Base-by-base conservation (phyloP, 805 yeast genomes). In the Yarrowia yakushimensis region DNA sequence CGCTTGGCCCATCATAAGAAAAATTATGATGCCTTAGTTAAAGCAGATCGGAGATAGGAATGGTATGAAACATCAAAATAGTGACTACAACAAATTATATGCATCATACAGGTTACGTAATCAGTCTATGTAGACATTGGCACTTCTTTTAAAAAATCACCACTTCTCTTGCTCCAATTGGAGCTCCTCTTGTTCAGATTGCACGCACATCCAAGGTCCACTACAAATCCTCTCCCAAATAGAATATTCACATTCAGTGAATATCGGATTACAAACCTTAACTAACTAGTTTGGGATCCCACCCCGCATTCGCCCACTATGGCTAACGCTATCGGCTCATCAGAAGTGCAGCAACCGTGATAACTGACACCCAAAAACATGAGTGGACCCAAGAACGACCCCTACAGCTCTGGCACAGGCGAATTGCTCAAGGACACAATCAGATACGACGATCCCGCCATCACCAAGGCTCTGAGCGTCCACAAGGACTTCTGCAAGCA, bases 261-360 rank as follows among this genome's bases (percentile, higher is more conserved):
- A 1, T 45, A 11, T 18, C 52, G 5, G 52, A 45, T 45, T 45
- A 45, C 52, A 30, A 45, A 45, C 52, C 36, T 45, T 45, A 45
- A 45, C 52, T 45, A 45, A 15, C 36, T 45, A 28, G 52, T 30
- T 30, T 30, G 52, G 34, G 25, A 15, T 13, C n/a, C 31, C 31
- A 31, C 57, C 57, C 57, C 57, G 33, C 57, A 48, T 23, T 22
- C 33, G 9, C 28, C 15, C 37, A 11, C 17, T 46, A 30, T 41
- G 52, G 52, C 57, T 48, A 48, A 48, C 57, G 41, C 41, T 48
- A 48, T 48, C 57, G 52, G 52, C 52, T 45, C 52, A 45, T 45
- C 41, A 33, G 22, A 22, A 48, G 28, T 48, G 41, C 39, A 33
- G 41, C 41, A 46, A 48, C 57, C 23, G 28, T 20, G 57, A 48